Conservation (phyloP, 208 protist species). For the Leishmania turanica region DNA sequence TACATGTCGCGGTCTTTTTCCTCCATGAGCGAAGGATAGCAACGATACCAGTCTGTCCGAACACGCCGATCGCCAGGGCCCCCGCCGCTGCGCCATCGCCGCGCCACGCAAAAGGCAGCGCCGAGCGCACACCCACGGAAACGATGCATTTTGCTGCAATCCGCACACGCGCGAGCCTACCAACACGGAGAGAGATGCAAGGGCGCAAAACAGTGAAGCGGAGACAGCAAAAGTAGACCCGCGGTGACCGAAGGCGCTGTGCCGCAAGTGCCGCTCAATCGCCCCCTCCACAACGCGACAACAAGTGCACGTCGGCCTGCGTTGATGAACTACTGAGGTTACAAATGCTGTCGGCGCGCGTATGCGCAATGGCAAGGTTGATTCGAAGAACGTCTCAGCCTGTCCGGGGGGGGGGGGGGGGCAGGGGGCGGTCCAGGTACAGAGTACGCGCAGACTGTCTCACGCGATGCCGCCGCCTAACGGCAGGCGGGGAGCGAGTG, state of each 20-base stretch:
- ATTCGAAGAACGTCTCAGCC: not conserved
- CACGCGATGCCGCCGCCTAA: slow-evolving; percentile 1
- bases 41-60: slow-evolving; percentile 89
- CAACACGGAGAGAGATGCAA: not conserved
- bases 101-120: slow-evolving; percentile 14
- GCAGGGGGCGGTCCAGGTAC: not conserved
- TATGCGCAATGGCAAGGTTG: not conserved
- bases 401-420: not conserved
- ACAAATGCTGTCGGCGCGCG: not conserved
- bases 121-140: slow-evolving; percentile 9
- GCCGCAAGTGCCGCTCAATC: not conserved
- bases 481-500: not conserved
- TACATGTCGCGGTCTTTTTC: slow-evolving; percentile 94
- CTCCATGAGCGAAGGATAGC: slow-evolving; percentile 89
- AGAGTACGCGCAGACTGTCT: not conserved
- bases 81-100: slow-evolving; percentile 67
- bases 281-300: not conserved
- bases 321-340: not conserved
- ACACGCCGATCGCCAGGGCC: slow-evolving; percentile 85
- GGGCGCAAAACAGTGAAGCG: not conserved
- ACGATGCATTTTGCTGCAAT: slow-evolving; percentile 15
- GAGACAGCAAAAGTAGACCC: not conserved
- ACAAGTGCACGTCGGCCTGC: not conserved
- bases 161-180: slow-evolving; percentile 1
- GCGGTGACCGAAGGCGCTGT: not conserved